Base-by-base conservation (phyloP, 257 asterid genomes). In the Forsythia viridissima region DNA sequence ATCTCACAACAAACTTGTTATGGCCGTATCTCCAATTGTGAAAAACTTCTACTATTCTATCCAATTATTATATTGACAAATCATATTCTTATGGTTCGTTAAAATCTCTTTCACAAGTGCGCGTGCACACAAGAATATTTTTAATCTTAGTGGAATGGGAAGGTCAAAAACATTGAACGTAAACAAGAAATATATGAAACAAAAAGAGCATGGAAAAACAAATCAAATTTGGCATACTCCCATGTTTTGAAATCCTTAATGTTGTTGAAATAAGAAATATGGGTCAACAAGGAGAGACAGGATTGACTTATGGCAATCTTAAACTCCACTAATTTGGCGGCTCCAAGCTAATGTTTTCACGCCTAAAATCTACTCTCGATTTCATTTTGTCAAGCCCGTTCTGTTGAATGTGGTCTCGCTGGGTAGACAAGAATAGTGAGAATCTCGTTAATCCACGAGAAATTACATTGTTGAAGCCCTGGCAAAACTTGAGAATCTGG, bases 381-480 rank as follows among this genome's bases (percentile, higher is more conserved):
- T 16, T 57, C 36, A 24, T 7, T 9, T 10, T 9, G 69, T 20
- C 69, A 20, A 61, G 12, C 69, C 3, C 69, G 38, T 61, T 11
- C 36, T 61, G 16, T 20, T 20, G 38, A 61, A 4, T 61, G 38
- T 61, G 38, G 5, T 61, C 21, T 61, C 6, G 5, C 37, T 3
- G 38, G 69, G 37, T 20, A 13, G 69, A 30, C 15, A 2, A 13
- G 16, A 0, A n/a, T 20, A 8, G 11, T 20, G 7, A 18, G 63
- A 18, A 52, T 52, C 18, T 52, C 37, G 12, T 21, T 8, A 24
- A 9, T 61, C 69, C 3, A 9, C 38, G 12, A 15, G 69, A 68
- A 34, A 36, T 77, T 80, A 89, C 88, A 89, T 85, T 36, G 81
- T 68, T 4, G 92, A 89, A 67, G 92, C 92, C 79, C 86, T 80